phyloP scores from a whole-genome alignment of 768 basidiomycete species.

The Auricularia sp. region DNA sequence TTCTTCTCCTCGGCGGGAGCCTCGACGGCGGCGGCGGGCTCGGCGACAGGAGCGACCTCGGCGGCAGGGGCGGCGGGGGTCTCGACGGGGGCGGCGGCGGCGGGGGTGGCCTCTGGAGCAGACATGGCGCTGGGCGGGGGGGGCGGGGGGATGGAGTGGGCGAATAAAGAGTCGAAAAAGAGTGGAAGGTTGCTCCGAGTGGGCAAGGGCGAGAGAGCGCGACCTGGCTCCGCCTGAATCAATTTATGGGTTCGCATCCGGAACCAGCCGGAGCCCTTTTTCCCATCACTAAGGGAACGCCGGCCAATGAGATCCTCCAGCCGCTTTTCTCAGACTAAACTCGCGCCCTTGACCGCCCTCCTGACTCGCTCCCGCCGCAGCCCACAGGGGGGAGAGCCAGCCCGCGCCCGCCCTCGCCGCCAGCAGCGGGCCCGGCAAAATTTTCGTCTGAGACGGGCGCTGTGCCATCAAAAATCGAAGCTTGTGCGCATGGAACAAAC shows the following conservation, averaged over 20 bases:
- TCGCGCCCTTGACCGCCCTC: neutral
- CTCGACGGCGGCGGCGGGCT: conserved; percentile 5
- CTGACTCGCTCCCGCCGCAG: neutral
- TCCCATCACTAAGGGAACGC: conserved; percentile 2
- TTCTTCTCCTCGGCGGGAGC: conserved; percentile 1
- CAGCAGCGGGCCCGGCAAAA: no score
- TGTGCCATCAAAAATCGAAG: no score
- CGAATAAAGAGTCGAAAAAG: conserved; percentile 15
- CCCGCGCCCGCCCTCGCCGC: no score
- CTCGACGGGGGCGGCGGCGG: conserved; percentile 8
- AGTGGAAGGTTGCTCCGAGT: conserved; percentile 15
- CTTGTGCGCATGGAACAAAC: no score
- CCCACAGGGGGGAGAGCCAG: no score
- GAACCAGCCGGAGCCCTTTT: neutral
- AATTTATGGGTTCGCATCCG: neutral
- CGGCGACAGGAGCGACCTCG: conserved; percentile 7
- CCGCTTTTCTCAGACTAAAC: neutral
- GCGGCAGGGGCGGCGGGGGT: conserved; percentile 9
- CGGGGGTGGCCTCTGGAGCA: conserved; percentile 20
- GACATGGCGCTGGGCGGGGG: conserved; percentile 61
- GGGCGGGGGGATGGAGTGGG: conserved; percentile 34
- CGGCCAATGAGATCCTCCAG: neutral
- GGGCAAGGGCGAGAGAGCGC: conserved; percentile 33
- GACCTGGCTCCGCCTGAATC: conserved; percentile 11
- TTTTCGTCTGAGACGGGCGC: no score